Base-by-base conservation (phyloP, 2,329 filamentous ascomycete species). In the Neofusicoccum umdonicola region DNA sequence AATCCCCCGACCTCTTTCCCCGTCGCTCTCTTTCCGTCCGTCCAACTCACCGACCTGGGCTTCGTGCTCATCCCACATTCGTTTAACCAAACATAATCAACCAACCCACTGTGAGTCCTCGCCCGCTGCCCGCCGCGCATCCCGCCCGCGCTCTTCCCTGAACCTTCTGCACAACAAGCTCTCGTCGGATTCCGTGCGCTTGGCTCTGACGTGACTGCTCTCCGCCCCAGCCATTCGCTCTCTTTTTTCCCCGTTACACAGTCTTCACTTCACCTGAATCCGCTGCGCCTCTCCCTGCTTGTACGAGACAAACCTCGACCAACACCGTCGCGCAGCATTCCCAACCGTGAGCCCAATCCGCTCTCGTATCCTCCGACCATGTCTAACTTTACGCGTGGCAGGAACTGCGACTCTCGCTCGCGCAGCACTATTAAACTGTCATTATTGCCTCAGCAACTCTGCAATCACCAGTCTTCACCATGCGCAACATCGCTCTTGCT, bases 401-500 rank as follows among this genome's bases (percentile, higher is more conserved):
- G 41, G 13, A 15, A 34, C 54, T 35, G 54, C 41, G 54, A 34
- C 54, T 45, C 19, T 51, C 48, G 35, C 54, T 9, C 22, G 54
- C 41, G 34, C 54, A 45, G 54, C 34, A 12, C 22, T 58, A 44
- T 58, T 44, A 58, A 50, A 12, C 54, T n/a, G 41, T 31, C 54
- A 58, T 58, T 58, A 4, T 39, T 58, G 39, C 54, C 27, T 34
- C 17, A 35, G 39, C 15, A 19, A 17, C 1, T 41, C 54, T 41
- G 37, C 22, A 45, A 15, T 34, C 39, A 19, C 22, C 54, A 58
- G 34, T n/a, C 12, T 15, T 58, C 54, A 58, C 37, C 54, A 58
- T 58, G 54, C 54, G 54, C 54, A 58, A 58, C 54, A 34, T 58
- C 54, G 54, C 54, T 42, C 22, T 58, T 45, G 54, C 54, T 58